A percentile compares a stretch with the other conserved stretches of the same genome.
Conservation (phyloP, 768 basidiomycete species). For the Termitomyces sp. region DNA sequence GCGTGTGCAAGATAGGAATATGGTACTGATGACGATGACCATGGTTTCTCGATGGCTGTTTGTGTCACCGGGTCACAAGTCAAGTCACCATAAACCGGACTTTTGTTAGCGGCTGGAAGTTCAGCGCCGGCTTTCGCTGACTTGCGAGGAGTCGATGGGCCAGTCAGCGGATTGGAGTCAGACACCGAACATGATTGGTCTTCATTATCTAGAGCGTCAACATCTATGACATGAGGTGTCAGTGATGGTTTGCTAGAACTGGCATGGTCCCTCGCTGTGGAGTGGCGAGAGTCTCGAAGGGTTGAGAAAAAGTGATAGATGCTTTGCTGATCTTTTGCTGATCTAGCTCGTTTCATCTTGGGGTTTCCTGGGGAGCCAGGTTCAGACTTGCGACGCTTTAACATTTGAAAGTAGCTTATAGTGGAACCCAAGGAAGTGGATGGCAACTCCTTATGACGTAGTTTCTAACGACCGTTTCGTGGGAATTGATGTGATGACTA, state of each 20-base stretch:
- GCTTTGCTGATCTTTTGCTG: not conserved
- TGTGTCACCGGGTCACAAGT: conserved; percentile 48
- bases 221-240: not conserved
- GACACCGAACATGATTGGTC: not conserved
- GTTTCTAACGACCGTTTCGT: too few relatives aligned
- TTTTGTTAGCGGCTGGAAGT: not conserved
- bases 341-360: not conserved
- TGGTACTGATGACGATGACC: conserved; percentile 42
- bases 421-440: not conserved
- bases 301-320: not conserved
- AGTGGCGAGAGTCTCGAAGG: not conserved
- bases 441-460: too few relatives aligned
- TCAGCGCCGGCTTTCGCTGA: not conserved
- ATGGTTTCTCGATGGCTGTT: conserved; percentile 36
- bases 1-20: conserved; percentile 71
- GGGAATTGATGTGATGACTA: too few relatives aligned
- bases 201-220: conserved; percentile 1
- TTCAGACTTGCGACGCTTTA: not conserved
- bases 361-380: not conserved
- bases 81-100: conserved; percentile 21
- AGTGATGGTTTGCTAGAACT: not conserved
- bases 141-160: not conserved
- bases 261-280: not conserved
- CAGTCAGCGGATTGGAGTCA: not conserved
- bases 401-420: not conserved